Percentiles rank a stretch among this genome's conserved stretches.
phyloP scores from a whole-genome alignment of 345 rosid species.

The Salix dunnii region DNA sequence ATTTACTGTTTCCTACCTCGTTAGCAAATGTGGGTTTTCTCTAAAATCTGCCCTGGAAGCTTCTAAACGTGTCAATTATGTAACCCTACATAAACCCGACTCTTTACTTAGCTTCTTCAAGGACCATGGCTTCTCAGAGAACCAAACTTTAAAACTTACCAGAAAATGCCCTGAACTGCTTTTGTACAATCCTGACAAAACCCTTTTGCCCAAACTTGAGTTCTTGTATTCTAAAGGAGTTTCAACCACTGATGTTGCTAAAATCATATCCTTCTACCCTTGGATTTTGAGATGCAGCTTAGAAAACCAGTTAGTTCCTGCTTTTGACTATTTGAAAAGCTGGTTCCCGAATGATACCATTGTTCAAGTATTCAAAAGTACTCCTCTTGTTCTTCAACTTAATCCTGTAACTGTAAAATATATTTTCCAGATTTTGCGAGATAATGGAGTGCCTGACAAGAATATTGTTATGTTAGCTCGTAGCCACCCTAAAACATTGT shows the following conservation, averaged over 20 bases:
- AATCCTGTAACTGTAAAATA: not conserved
- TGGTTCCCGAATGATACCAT: not conserved
- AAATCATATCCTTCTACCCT: not conserved
- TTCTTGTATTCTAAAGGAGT: conserved; percentile 32
- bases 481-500: not conserved
- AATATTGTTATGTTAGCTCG: not conserved
- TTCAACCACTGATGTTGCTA: not conserved
- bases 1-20: conserved; percentile 38
- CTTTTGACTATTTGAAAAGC: not conserved
- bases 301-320: not conserved
- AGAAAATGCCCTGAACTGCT: conserved; percentile 13
- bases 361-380: not conserved
- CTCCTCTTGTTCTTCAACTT: not conserved
- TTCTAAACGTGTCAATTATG: conserved; percentile 10
- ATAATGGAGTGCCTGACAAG: not conserved
- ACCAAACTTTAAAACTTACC: conserved; percentile 20
- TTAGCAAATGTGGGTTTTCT: conserved; percentile 32
- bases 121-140: conserved; percentile 23
- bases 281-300: not conserved
- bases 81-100: conserved; percentile 21
- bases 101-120: conserved; percentile 17
- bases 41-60: conserved; percentile 20
- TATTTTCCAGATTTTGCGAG: not conserved
- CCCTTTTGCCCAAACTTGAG: conserved; percentile 37
- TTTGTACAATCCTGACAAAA: conserved; percentile 12